Evolutionary conservation across 768 basidiomycete species (phyloP), one percentile per base, ranked within the genome.

Genomic region (Lactarius trivialis): DNA sequence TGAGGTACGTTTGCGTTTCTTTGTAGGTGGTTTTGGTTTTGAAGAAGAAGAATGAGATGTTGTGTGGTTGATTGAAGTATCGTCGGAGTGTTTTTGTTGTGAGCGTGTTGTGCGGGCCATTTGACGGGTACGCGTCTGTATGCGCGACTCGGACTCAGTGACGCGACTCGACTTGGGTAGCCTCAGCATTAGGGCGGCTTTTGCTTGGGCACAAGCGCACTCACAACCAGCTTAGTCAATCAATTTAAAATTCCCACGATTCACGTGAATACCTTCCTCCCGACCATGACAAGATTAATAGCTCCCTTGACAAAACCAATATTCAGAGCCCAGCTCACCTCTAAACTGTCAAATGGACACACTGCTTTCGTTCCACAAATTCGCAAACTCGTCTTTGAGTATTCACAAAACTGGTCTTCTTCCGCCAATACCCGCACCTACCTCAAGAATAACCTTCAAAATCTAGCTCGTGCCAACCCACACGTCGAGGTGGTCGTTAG

Each of bases 361-460:
- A 71, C 75, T 48, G 77, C 83, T 1, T 94, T 88, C 73, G 73
- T 91, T 3, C 89, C 92, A 2, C 85, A 85, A 64, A 78, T 89
- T n/a, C 79, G 90, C 60, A 94, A 93, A 71, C 78, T 96, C 63
- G 91, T 96, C 66, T 83, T 96, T 71, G 90, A 93, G 74, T 95
- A 82, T 73, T 93, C 92, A 75, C 85, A 94, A 69, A 82, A 82
- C 58, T 89, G 87, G 82, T 83, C 88, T 1, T 86, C 90, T 4
- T 92, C 90, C 0, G 74, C 79, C 50, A 84, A 85, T 70, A 79
- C 89, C 7, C 85, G 92, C 68, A 80, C 78, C 30, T 94, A 82
- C 72, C 74, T 96, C 69, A 73, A 77, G 69, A 83, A 81, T 59
- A 78, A 85, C 64, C 77, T 91, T 59, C 80, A 85, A 69, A 66